Percentiles rank a stretch among this genome's conserved stretches.
These are phyloP conservation scores for Metschnikowia matae DNA, from an alignment of 805 yeast genomes.

Conservation along the genomic window DNA sequence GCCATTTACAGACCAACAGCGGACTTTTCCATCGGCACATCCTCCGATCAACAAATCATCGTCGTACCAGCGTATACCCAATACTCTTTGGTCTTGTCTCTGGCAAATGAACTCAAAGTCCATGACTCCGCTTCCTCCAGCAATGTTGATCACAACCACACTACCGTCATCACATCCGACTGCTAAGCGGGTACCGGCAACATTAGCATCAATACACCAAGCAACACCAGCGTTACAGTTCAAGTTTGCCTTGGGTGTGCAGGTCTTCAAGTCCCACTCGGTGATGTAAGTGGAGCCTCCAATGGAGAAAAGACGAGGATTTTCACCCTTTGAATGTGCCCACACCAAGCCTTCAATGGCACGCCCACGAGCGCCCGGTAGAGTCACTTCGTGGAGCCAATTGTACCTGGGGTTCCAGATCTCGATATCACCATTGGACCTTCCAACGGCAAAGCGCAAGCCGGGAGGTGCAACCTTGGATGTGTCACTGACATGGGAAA, in stretches of 20 bases:
- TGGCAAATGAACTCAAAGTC: constrained; percentile 75
- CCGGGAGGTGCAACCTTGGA: constrained; percentile 41
- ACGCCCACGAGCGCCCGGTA: constrained; percentile 78
- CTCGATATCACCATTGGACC: constrained; percentile 93
- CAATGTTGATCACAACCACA: constrained; percentile 76
- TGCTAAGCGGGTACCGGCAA: constrained; percentile 60
- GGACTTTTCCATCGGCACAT: constrained; percentile 88
- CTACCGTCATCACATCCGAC: constrained; percentile 96
- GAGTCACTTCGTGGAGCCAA: constrained; percentile 72
- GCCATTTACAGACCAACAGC: constrained; percentile 64
- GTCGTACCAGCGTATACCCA: constrained; percentile 73
- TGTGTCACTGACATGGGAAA: constrained; percentile 47
- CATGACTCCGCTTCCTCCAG: constrained; percentile 80
- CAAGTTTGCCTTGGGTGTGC: constrained; percentile 66
- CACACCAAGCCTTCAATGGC: constrained; percentile 89
- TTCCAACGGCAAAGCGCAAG: constrained; percentile 82
- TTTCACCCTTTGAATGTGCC: constrained; percentile 47
- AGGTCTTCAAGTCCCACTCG: constrained; percentile 83
- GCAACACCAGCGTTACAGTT: constrained; percentile 92
- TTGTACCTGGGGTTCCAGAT: constrained; percentile 84
- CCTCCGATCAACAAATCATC: constrained; percentile 77
- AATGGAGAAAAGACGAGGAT: constrained; percentile 77
- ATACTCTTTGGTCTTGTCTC: constrained; percentile 77
- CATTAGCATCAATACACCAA: constrained; percentile 78
- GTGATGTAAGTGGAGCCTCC: constrained; percentile 91